Percentiles rank a stretch among this genome's conserved stretches.
Evolutionary conservation across 768 basidiomycete species (phyloP).

Genomic region (Ramaria rubella): DNA sequence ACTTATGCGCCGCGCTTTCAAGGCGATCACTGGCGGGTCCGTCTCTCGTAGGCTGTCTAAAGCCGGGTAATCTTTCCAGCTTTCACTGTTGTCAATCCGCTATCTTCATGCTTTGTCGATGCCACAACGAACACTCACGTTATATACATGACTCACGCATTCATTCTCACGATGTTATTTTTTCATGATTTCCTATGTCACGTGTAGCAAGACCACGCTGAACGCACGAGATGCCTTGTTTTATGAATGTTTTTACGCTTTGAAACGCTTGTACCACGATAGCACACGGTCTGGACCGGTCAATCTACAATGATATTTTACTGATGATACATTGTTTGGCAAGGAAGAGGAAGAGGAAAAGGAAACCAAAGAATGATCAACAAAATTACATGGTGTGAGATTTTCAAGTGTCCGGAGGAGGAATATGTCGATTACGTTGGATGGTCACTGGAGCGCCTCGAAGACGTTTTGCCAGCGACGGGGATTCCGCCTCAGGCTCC

Average conservation of each 20-base stretch:
- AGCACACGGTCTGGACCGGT: constrained; percentile 5
- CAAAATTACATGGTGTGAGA: not conserved
- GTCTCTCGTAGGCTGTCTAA: constrained; percentile 46
- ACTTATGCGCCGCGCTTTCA: constrained; percentile 64
- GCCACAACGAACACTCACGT: constrained; percentile 6
- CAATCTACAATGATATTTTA: constrained; percentile 11
- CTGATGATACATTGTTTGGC: constrained; percentile 5
- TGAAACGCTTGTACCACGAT: constrained; percentile 4
- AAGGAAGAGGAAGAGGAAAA: not conserved
- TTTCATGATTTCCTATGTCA: constrained; percentile 1
- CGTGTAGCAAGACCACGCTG: too few species aligned
- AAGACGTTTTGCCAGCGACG: constrained; percentile 53
- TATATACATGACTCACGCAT: constrained; percentile 4
- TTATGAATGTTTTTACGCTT: constrained; percentile 7
- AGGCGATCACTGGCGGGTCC: constrained; percentile 67
- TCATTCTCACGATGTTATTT: constrained; percentile 6
- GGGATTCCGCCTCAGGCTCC: constrained; percentile 12
- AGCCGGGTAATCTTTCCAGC: constrained; percentile 17
- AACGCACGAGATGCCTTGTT: too few species aligned
- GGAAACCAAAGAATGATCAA: not conserved
- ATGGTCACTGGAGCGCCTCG: constrained; percentile 8
- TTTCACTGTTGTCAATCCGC: constrained; percentile 9
- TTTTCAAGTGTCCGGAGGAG: not conserved
- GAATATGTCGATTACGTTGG: constrained; percentile 10
- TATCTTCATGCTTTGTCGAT: constrained; percentile 12